A percentile compares a stretch with the other conserved stretches of the same genome.
These are phyloP conservation scores for Lycium barbarum DNA, from an alignment of 257 asterid species.

Conservation along the genomic window DNA sequence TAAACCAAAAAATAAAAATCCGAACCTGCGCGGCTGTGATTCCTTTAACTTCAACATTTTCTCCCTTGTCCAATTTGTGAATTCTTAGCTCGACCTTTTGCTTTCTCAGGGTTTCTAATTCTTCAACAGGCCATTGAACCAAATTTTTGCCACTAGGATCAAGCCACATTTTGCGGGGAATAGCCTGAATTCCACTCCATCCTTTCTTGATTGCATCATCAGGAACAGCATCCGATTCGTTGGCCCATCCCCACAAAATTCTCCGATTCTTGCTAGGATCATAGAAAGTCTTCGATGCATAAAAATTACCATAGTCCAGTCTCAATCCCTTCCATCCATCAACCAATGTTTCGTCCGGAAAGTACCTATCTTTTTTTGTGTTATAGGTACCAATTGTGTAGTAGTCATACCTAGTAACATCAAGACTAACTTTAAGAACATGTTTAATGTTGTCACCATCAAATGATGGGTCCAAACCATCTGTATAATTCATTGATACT, in stretches of 20 bases:
- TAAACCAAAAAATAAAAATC: not conserved
- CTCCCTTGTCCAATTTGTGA: not conserved
- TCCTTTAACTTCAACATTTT: not conserved
- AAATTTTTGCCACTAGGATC: not conserved
- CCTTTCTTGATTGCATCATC: not conserved
- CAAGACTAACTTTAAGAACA: slow-evolving; percentile 20
- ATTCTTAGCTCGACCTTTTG: not conserved
- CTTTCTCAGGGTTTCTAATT: not conserved
- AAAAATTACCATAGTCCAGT: slow-evolving; percentile 23
- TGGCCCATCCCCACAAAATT: slow-evolving; percentile 26
- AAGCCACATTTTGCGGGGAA: slow-evolving; percentile 9
- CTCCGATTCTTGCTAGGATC: slow-evolving; percentile 17
- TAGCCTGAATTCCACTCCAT: slow-evolving; percentile 29
- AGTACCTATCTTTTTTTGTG: not conserved
- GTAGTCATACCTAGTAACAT: not conserved
- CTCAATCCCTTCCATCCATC: slow-evolving; percentile 26
- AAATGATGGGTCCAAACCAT: not conserved
- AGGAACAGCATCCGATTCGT: not conserved
- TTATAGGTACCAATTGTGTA: slow-evolving; percentile 7
- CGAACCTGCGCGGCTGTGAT: not conserved
- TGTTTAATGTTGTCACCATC: slow-evolving; percentile 13
- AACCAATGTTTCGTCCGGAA: not conserved
- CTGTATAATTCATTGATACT: not conserved
- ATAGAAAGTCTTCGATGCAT: slow-evolving; percentile 26
- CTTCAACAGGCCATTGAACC: slow-evolving; percentile 21